Conservation (phyloP, 1,284 basidiomycete genomes). For the Ganoderma resinaceum region DNA sequence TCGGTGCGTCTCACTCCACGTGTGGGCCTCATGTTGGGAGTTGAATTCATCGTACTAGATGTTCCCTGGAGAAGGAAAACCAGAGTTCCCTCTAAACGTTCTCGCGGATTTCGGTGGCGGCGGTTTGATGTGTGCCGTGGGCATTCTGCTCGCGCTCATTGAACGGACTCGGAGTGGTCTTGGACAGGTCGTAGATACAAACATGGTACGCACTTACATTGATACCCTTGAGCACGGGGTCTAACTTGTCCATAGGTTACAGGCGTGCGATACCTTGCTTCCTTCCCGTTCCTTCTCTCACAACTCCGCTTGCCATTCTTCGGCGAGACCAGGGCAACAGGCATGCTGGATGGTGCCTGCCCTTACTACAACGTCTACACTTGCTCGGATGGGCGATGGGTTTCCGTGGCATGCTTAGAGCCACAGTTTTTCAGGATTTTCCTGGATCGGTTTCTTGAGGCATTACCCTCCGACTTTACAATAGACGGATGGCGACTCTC, state of each 20-base stretch:
- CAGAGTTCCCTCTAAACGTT: slow-evolving; percentile 78
- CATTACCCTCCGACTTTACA: slow-evolving; percentile 49
- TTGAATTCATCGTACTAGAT: slow-evolving; percentile 51
- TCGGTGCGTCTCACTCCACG: slow-evolving; percentile 53
- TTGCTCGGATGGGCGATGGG: slow-evolving; percentile 76
- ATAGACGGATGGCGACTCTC: slow-evolving; percentile 58
- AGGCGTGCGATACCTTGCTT: slow-evolving; percentile 78
- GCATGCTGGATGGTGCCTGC: slow-evolving; percentile 78
- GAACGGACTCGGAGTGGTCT: slow-evolving; percentile 67
- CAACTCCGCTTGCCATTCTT: slow-evolving; percentile 43
- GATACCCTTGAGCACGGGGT: background rate
- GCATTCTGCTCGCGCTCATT: slow-evolving; percentile 79
- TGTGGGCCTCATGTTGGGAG: background rate
- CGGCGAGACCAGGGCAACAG: slow-evolving; percentile 59
- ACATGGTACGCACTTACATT: slow-evolving; percentile 66
- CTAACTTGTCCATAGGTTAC: slow-evolving; percentile 60
- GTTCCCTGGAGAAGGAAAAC: slow-evolving; percentile 74
- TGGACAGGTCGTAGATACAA: slow-evolving; percentile 79
- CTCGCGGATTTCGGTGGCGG: slow-evolving; percentile 88
- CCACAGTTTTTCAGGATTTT: slow-evolving; percentile 73
- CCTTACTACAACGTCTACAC: slow-evolving; percentile 83
- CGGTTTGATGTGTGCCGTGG: slow-evolving; percentile 74
- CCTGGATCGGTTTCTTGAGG: slow-evolving; percentile 60
- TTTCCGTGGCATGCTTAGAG: slow-evolving; percentile 81
- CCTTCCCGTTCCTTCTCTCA: slow-evolving; percentile 69